A percentile compares a stretch with the other conserved stretches of the same genome.
Conservation (phyloP, 805 yeast species). For the Yarrowia phangngaensis region DNA sequence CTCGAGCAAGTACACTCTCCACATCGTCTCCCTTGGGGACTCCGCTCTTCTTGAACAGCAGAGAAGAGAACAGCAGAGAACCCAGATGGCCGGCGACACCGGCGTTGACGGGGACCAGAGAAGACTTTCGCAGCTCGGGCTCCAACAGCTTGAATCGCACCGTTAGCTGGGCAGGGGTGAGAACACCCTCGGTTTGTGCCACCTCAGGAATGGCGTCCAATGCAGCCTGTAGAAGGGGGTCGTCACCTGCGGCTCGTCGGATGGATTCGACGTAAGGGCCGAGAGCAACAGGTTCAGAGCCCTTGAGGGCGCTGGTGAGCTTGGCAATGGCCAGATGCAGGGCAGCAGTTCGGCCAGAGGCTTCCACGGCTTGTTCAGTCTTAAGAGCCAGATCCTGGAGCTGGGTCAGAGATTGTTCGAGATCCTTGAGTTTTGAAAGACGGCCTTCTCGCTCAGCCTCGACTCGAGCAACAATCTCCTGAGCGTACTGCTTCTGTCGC, state of each 20-base stretch:
- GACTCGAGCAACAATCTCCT: slow-evolving; percentile 54
- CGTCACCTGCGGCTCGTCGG: slow-evolving; percentile 43
- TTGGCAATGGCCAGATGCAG: slow-evolving; percentile 47
- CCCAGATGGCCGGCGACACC: slow-evolving; percentile 90
- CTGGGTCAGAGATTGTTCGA: slow-evolving; percentile 55
- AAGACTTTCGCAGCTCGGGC: slow-evolving; percentile 83
- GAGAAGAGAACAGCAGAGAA: slow-evolving; percentile 69
- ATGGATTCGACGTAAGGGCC: slow-evolving; percentile 39
- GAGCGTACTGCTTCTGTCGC: slow-evolving; percentile 63
- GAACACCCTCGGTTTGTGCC: slow-evolving; percentile 52
- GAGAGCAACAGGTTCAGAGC: slow-evolving; percentile 42
- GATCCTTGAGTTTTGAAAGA: slow-evolving; percentile 60
- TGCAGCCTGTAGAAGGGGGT: slow-evolving; percentile 51
- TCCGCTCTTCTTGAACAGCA: slow-evolving; percentile 76
- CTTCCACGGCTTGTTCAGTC: slow-evolving; percentile 42
- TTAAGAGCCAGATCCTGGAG: slow-evolving; percentile 45
- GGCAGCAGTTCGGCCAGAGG: slow-evolving; percentile 43
- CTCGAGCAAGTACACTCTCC: slow-evolving; percentile 84
- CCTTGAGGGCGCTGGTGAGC: slow-evolving; percentile 44
- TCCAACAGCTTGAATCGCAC: slow-evolving; percentile 74
- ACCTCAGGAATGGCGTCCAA: slow-evolving; percentile 47
- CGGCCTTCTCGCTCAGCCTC: slow-evolving; percentile 77
- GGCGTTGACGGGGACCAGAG: slow-evolving; percentile 90
- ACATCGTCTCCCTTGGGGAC: slow-evolving; percentile 76
- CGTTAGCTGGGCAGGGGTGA: slow-evolving; percentile 72